Percentiles rank a stretch among this genome's conserved stretches.
Conservation (phyloP, 257 asterid genomes). For the Solanum pimpinellifolium region DNA sequence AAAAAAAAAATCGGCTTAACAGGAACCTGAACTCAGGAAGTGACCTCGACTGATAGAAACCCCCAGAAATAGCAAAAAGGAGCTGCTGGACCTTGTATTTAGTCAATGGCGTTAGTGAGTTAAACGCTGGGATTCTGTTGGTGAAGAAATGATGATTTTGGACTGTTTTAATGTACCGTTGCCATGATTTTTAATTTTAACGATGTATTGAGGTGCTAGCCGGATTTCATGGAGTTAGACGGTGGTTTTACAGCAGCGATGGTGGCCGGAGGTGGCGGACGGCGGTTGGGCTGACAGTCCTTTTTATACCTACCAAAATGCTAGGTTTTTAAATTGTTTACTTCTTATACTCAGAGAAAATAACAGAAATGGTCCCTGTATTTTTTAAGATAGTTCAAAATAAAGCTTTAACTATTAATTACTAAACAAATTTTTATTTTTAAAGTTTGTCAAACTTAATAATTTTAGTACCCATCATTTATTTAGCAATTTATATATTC, state of each 20-base stretch:
- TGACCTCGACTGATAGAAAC: neutral
- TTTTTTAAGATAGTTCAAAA: neutral
- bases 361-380: neutral
- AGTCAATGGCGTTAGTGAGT: neutral
- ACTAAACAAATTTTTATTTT: neutral
- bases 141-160: neutral
- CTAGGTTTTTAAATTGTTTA: neutral
- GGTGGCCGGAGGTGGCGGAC: neutral
- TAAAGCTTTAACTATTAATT: neutral
- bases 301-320: neutral
- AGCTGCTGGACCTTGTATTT: neutral
- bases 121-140: neutral
- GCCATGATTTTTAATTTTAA: neutral
- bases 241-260: neutral
- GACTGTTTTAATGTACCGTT: neutral
- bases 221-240: neutral
- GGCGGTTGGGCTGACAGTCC: neutral
- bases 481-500: neutral
- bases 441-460: neutral
- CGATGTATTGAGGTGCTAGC: neutral
- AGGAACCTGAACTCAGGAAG: neutral
- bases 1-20: neutral
- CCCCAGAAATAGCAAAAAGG: neutral
- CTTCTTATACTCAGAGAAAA: neutral
- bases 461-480: neutral